Evolutionary conservation across 2,329 filamentous ascomycete species (phyloP).

Genomic region (Xylaria sp.): DNA sequence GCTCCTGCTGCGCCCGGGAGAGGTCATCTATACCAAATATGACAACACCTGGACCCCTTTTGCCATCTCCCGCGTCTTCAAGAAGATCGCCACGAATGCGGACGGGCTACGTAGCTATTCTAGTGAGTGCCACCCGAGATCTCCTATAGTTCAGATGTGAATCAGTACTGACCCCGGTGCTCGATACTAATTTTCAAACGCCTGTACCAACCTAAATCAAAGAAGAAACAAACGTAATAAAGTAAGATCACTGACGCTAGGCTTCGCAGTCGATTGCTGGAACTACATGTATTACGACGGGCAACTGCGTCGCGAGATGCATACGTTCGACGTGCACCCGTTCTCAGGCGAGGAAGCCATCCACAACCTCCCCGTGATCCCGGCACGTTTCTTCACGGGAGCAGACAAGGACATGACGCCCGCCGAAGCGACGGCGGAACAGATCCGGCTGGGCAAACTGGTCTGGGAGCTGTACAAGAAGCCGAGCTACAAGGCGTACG

Average conservation of each 20-base stretch:
- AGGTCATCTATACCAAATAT: constrained; percentile 50
- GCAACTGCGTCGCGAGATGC: constrained; percentile 47
- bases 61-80: constrained; percentile 46
- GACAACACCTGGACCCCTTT: constrained; percentile 50
- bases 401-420: constrained; percentile 39
- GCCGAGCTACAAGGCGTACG: constrained; percentile 54
- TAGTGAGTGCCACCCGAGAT: constrained; percentile 2
- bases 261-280: constrained; percentile 48
- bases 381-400: constrained; percentile 50
- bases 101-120: constrained; percentile 15
- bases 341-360: constrained; percentile 54
- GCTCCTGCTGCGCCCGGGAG: constrained; percentile 53
- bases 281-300: constrained; percentile 44
- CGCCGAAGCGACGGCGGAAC: constrained; percentile 44
- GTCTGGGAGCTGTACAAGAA: constrained; percentile 55
- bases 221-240: background rate
- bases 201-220: no score
- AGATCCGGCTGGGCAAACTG: constrained; percentile 49
- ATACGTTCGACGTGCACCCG: constrained; percentile 43
- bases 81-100: background rate
- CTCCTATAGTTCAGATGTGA: background rate
- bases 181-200: background rate
- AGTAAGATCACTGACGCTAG: background rate
- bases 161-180: background rate
- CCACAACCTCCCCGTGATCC: constrained; percentile 48